Base-by-base conservation (phyloP, 139 green algal species). In the Astrephomene gubernaculifera region DNA sequence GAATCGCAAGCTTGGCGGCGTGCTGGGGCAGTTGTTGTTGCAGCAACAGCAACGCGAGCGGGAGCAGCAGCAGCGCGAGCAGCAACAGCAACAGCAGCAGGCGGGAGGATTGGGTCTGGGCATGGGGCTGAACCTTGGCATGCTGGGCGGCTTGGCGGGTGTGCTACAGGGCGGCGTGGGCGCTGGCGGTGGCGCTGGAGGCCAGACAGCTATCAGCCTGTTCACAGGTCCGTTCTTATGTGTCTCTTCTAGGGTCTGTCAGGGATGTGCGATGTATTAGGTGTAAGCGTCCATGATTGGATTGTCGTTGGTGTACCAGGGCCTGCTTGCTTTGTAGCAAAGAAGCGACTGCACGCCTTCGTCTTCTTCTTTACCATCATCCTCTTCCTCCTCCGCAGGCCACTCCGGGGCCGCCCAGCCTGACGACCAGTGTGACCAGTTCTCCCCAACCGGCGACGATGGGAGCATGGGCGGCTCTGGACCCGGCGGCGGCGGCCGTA, bases 1-100 rank as follows among this genome's bases (percentile, higher is more conserved):
- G n/a, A n/a, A n/a, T n/a, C n/a, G n/a, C 36, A 54, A 82, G 74
- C 35, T 82, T 0, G 68, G 68, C 45, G 39, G 74, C 54, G 74
- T 82, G n/a, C 14, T 82, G 39, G 36, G 54, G 24, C 74, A 82
- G 35, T 33, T 82, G 54, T 9, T 82, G 38, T 38, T 64, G 49
- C 72, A 80, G 72, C n/a, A 80, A 27, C 45, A 29, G 31, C 39
- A 67, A 21, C 49, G n/a, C 9, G 24, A 80, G 53, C 68, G 68
- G 38, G 68, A 75, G 21, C 52, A 76, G 9, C 38, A 53, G 68
- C 68, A 57, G 27, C 69, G 24, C 17, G 29, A 49, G 27, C 7
- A 49, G 14, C 44, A 71, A 12, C 38, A 54, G 29, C 8, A 61
- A 1, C 43, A 10, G n/a, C 67, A 73, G 38, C 38, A 53, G 38